These are phyloP conservation scores for Durio zibethinus DNA, from an alignment of 345 rosid genomes.

Conservation along the genomic window DNA sequence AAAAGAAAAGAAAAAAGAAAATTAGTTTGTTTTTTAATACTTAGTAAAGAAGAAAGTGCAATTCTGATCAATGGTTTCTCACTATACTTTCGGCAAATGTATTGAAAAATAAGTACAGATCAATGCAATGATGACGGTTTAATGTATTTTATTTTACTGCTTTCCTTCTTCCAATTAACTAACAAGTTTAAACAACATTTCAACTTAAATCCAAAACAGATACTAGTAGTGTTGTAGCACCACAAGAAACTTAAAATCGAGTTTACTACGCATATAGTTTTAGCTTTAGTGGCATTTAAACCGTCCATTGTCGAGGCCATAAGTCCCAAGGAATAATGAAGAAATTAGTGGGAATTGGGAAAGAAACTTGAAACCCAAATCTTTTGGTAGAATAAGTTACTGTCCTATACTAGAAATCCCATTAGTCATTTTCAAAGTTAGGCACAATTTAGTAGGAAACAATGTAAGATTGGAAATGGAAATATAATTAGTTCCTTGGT, in stretches of 20 bases:
- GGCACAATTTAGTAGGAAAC: conserved; percentile 8
- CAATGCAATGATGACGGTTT: conserved; percentile 5
- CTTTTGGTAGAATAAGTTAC: too few relatives aligned
- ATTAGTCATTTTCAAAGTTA: conserved; percentile 27
- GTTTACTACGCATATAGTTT: not conserved
- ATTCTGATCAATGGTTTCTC: not conserved
- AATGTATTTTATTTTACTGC: not conserved
- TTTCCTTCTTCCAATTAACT: not conserved
- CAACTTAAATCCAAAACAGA: not conserved
- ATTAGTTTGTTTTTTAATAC: not conserved
- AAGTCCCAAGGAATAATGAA: not conserved
- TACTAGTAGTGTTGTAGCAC: not conserved
- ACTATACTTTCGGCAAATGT: not conserved
- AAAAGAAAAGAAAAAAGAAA: not conserved
- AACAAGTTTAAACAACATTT: not conserved
- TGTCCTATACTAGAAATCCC: not conserved
- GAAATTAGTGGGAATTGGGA: not conserved
- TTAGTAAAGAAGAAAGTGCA: not conserved
- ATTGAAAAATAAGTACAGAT: not conserved
- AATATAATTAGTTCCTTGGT: conserved; percentile 9
- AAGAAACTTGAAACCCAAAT: not conserved
- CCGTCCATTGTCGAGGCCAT: not conserved
- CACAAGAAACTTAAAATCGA: not conserved
- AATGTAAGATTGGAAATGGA: not conserved
- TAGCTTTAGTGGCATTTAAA: too few relatives aligned